Base-by-base conservation (phyloP, 352 stramenopile species). In the Phytophthora citrophthora region DNA sequence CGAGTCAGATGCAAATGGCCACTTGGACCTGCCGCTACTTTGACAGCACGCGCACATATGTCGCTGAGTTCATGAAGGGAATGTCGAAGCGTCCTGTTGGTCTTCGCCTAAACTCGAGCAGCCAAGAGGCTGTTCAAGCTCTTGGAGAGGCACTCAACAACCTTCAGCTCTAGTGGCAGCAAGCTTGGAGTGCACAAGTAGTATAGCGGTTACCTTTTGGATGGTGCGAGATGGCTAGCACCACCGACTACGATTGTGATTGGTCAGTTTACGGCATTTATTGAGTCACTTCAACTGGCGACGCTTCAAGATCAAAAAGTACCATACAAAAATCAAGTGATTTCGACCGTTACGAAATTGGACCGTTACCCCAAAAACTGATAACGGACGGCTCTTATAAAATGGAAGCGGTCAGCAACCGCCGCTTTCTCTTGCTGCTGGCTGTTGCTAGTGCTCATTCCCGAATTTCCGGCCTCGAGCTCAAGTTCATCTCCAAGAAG, bases 1-100 rank as follows among this genome's bases (percentile, higher is more conserved):
- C 46, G 9, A 53, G 8, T 16, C 45, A 61, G 16, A 13, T 56
- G 54, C 39, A 68, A 24, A 60, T 55, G 44, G 43, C 26, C 5
- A 45, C 49, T 34, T 70, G 56, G 64, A 41, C 12, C 15, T 70
- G 52, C n/a, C 64, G 29, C 38, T 78, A 78, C 44, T 78, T 74
- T 1, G 54, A 78, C 11, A 64, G 41, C 20, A 76, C 65, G 5
- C 54, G 69, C 5, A 29, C 26, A 16, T 76, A 68, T 18, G 43
- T 81, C 4, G 31, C 24, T 3, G 38, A 64, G 38, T 62, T 78
- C n/a, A 56, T 77, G 34, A 43, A 53, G 12, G 65, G 52, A 23
- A 63, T 64, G 45, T 11, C 50, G 5, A 77, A 73, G 41, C 45
- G 64, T 18, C 8, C 51, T 41, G 29, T 26, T 7, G 43, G 49